These are phyloP conservation scores for Aphanomyces invadans DNA, from an alignment of 352 stramenopile species.

Conservation along the genomic window DNA sequence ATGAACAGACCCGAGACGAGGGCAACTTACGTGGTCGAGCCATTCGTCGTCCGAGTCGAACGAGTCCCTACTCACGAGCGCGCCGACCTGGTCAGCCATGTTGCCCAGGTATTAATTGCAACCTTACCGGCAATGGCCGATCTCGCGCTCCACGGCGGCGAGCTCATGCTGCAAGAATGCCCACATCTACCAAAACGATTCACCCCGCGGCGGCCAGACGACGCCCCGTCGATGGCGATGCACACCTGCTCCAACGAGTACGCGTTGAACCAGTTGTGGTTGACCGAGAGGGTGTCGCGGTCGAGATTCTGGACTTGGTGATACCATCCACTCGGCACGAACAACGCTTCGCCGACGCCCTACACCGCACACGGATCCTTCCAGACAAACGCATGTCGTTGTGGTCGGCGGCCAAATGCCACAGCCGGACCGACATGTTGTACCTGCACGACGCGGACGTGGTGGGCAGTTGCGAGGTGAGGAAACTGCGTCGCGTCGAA, in stretches of 20 bases:
- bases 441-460: slow-evolving; percentile 44
- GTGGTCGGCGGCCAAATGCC: slow-evolving; percentile 26
- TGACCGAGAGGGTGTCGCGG: slow-evolving; percentile 90
- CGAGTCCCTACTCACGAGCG: background rate
- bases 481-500: slow-evolving; percentile 53
- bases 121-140: slow-evolving; percentile 30
- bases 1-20: slow-evolving; percentile 32
- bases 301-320: slow-evolving; percentile 92
- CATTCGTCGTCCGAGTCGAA: slow-evolving; percentile 32
- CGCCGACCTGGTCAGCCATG: no score
- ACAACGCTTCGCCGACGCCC: slow-evolving; percentile 78
- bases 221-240: background rate
- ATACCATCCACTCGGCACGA: slow-evolving; percentile 95
- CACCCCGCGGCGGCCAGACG: no score
- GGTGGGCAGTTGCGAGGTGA: slow-evolving; percentile 36
- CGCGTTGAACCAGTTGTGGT: slow-evolving; percentile 97
- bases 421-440: background rate
- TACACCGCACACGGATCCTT: slow-evolving; percentile 25
- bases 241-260: slow-evolving; percentile 35
- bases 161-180: slow-evolving; percentile 60
- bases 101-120: background rate
- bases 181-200: slow-evolving; percentile 41
- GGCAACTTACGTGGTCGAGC: slow-evolving; percentile 29
- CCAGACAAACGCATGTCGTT: slow-evolving; percentile 32
- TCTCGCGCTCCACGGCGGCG: slow-evolving; percentile 45